Evolutionary conservation across 1,284 basidiomycete species (phyloP), one percentile per base, ranked within the genome.

Genomic region (Puccinia novopanici): DNA sequence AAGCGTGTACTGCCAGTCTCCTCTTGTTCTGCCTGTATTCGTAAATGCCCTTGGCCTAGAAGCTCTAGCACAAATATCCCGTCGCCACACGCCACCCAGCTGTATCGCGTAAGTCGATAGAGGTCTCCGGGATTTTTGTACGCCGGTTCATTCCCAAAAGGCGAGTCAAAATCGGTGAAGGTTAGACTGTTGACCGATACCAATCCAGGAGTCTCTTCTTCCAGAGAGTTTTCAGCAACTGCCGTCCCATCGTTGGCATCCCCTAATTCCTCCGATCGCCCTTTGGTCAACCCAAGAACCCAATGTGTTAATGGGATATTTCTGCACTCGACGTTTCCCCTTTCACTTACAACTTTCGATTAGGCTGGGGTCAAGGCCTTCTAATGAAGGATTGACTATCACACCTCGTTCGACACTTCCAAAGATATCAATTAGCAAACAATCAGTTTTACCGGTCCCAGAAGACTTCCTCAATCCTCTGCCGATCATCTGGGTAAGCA

Each of bases 401-500:
- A 97, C 88, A 5, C 93, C 93, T 27, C 91, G 89, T 40, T 87
- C 87, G 37, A 90, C 88, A 75, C 90, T 93, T 82, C 95, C 95
- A 8, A 96, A 93, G 82, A 98, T 91, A 85, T 99, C 95, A 81
- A 99, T 91, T 70, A 98, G 90, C 30, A 90, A 90, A 85, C 96
- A 98, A 84, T 98, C 91, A 52, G 86, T 84, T 86, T 99, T 99
- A 65, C 90, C 92, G 0, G 93, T 95, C 6, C 86, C 86, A 1
- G 93, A 92, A 0, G 92, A 94, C 37, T 93, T 88, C 79, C 96
- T 89, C 89, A 98, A 91, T 10, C 96, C 95, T 75, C 96, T 89
- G 0, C 95, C 96, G 83, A 98, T 93, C 95, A 98, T 99, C 84
- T 98, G 96, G 4, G 92, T 90, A 83, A 95, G 95, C 10, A 97